A percentile compares a stretch with the other conserved stretches of the same genome.
Conservation (phyloP, 176 grass and related monocot genomes). For the Triticum turgidum region DNA sequence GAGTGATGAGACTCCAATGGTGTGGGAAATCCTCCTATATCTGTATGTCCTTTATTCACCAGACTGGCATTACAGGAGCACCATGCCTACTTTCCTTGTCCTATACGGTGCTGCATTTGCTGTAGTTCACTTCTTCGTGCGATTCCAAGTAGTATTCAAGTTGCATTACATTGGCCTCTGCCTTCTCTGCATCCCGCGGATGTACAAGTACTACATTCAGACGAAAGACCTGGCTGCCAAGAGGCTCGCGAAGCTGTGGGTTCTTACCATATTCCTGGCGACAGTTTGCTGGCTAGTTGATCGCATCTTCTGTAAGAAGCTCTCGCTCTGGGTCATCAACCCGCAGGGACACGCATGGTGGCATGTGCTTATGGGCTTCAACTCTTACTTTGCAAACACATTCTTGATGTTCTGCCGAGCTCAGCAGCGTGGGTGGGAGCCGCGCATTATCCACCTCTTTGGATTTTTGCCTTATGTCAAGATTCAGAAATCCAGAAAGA, state of each 20-base stretch:
- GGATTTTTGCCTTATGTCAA: slow-evolving; percentile 78
- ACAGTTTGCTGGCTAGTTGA: slow-evolving; percentile 72
- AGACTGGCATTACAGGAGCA: slow-evolving; percentile 84
- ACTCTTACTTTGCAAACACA: slow-evolving; percentile 84
- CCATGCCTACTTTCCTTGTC: slow-evolving; percentile 91
- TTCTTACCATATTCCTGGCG: slow-evolving; percentile 56
- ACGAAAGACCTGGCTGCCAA: slow-evolving; percentile 69
- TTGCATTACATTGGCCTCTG: slow-evolving; percentile 74
- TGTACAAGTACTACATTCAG: slow-evolving; percentile 98
- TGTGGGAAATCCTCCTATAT: slow-evolving; percentile 86
- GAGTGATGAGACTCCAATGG: slow-evolving; percentile 90
- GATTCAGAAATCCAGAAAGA: slow-evolving; percentile 73
- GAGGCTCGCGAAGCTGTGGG: slow-evolving; percentile 69
- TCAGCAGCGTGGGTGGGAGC: slow-evolving; percentile 74
- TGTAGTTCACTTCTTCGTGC: slow-evolving; percentile 60
- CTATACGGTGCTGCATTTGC: slow-evolving; percentile 80
- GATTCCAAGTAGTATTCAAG: slow-evolving; percentile 75
- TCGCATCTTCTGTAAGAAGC: slow-evolving; percentile 71
- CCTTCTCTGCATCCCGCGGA: slow-evolving; percentile 79
- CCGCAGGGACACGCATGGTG: slow-evolving; percentile 89
- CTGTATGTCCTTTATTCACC: slow-evolving; percentile 92
- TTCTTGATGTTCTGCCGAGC: slow-evolving; percentile 92
- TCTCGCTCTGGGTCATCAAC: slow-evolving; percentile 76
- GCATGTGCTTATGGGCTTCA: slow-evolving; percentile 88
- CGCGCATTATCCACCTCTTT: slow-evolving; percentile 43